Base-by-base conservation (phyloP, 768 basidiomycete genomes). In the Termitomyces sp. region DNA sequence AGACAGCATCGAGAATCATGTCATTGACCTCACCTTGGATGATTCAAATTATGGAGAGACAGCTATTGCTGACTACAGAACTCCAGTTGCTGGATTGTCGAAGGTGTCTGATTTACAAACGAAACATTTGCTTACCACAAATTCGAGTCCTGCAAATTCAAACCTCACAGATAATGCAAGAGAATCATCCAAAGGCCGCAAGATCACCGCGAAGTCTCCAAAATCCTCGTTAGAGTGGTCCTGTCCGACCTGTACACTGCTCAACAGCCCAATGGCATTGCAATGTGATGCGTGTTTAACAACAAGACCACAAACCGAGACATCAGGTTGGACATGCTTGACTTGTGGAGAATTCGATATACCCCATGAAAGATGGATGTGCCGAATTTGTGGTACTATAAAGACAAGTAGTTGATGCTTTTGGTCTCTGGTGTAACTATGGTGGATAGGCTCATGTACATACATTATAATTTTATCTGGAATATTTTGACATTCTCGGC, bases 291-390 rank as follows among this genome's bases (percentile, higher is more conserved):
- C 81, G 5, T 93, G 91, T 61, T 58, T 49, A 63, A 73, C 66
- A 42, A 65, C 51, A 23, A 71, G 69, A 40, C 74, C 75, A 11
- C 40, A 56, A 6, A 64, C 67, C 54, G 61, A 57, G 6, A 58
- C 62, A 44, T 67, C 66, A 40, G 81, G 79, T 3, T 94, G 91
- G 90, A 73, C 73, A 21, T 93, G 90, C 65, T 67, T 73, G 11
- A 70, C 74, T 21, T 94, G 90, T 59, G 82, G 84, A 23, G 81
- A 87, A 66, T 67, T 65, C 34, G 83, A 79, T 25, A 86, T 84
- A 68, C 77, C 80, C 2, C 79, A 81, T 59, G 77, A 84, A 21
- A 79, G 83, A 58, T 94, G 88, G 90, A 85, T 83, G 47, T 94
- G 93, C 73, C 69, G 71, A 16, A 79, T 76, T 54, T 94, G 91